Evolutionary conservation across 305 asterid species (phyloP).

Genomic region (Fraxinus floribunda): DNA sequence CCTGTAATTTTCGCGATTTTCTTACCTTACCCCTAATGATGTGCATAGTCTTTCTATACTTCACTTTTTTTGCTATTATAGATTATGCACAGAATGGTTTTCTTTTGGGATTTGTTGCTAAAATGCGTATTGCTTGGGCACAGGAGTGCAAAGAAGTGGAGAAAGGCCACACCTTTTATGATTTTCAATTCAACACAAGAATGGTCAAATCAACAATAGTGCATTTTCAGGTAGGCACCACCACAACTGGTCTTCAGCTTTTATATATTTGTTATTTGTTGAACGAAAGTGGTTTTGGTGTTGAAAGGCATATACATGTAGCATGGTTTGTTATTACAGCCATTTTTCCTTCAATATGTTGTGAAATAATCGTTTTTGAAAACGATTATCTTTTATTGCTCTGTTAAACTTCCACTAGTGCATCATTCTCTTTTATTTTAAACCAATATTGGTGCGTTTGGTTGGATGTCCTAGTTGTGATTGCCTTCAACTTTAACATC

Average conservation of each 20-base stretch:
- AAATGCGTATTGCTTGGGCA: not conserved
- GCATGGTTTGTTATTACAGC: not conserved
- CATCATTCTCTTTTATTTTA: not conserved
- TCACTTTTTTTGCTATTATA: not conserved
- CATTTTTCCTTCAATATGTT: not conserved
- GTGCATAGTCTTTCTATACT: not conserved
- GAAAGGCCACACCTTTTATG: constrained; percentile 64
- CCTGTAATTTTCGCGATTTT: not conserved
- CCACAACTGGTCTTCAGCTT: constrained; percentile 14
- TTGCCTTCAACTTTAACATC: not conserved
- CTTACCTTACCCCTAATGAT: not conserved
- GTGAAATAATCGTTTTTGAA: not conserved
- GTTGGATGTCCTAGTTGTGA: not conserved
- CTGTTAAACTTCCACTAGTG: not conserved
- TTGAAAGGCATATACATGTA: not conserved
- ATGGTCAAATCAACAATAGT: constrained; percentile 84
- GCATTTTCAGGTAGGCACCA: constrained; percentile 81
- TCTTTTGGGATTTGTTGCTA: constrained; percentile 2
- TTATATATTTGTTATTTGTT: not conserved
- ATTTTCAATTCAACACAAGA: constrained; percentile 86
- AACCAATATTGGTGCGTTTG: not conserved
- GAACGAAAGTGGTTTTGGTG: not conserved
- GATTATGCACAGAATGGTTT: not conserved
- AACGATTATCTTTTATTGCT: not conserved
- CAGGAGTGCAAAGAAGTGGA: constrained; percentile 79